Evolutionary conservation across 2,329 filamentous ascomycete genomes (phyloP), one percentile per base, ranked within the genome.

Genomic region (Talaromyces sp.): DNA sequence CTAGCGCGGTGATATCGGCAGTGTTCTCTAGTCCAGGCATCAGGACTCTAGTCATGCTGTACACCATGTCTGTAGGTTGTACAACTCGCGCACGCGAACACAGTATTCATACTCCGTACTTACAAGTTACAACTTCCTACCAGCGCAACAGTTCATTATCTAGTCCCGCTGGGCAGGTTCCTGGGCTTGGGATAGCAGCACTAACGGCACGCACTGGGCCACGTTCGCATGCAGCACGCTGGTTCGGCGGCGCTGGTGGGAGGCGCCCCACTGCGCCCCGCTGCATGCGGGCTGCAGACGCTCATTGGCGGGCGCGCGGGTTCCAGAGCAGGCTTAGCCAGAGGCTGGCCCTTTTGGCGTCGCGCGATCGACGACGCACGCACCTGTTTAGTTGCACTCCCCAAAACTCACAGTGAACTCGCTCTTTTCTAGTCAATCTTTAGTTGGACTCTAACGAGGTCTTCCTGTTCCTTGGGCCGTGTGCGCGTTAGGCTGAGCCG

Each of bases 321-420:
- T 47, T 47, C 44, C 44, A 47, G 44, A 47, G 44, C 44, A 10
- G 19, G n/a, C 42, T 44, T 44, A 44, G 42, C 58, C 57, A 58
- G 52, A 28, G 62, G 49, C 42, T 7, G 42, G 42, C 32, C 44
- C 44, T 61, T 56, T 58, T 60, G 52, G 58, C 59, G 36, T 27
- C 54, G 55, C 42, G n/a, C 2, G 44, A 47, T 47, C 44, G 44
- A 47, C 44, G 44, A 58, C 28, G 36, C 36, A 36, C 55, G 54
- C 57, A 52, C 53, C 56, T 39, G 66, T 63, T 63, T 62, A 64
- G 66, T 62, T 9, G 27, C 28, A 53, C 49, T 22, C 22, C 22
- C 22, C 22, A 22, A 22, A 22, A 22, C 22, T 22, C 22, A 22
- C 4, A 28, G 22, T 52, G 13, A 11, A n/a, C 27, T 51, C n/a